Conservation (phyloP, 208 protist genomes). For the Trypanosoma avium region DNA sequence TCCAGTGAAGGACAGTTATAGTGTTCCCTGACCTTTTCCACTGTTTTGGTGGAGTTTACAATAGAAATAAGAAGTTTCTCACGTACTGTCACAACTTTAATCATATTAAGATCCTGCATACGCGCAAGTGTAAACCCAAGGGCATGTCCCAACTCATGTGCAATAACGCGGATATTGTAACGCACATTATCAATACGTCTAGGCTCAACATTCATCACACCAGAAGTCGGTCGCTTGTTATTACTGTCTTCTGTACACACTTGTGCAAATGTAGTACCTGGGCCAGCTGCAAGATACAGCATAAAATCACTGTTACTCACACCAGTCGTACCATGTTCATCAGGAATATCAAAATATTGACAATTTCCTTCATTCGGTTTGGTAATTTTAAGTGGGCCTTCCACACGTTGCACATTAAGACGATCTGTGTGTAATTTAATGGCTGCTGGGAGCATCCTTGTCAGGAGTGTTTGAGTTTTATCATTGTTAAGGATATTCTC, state of each 20-base stretch:
- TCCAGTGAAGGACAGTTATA: background rate
- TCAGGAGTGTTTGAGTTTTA: background rate
- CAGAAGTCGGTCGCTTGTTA: background rate
- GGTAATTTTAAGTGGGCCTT: background rate
- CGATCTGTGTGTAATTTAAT: background rate
- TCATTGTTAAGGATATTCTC: background rate
- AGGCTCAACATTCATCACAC: background rate
- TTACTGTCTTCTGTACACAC: background rate
- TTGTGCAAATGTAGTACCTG: background rate
- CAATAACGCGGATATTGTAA: background rate
- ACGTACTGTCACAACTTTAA: background rate
- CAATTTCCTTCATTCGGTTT: background rate
- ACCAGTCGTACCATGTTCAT: background rate
- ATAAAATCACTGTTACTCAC: background rate
- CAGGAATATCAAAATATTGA: background rate
- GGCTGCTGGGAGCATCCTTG: background rate
- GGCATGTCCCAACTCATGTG: background rate
- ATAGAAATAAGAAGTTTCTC: background rate
- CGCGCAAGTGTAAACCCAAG: background rate
- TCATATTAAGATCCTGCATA: background rate
- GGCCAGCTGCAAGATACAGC: background rate
- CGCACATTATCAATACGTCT: background rate
- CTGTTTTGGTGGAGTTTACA: background rate
- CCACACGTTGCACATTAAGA: background rate
- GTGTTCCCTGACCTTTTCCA: background rate